These are phyloP conservation scores for Pseudogymnoascus sp. DNA, from an alignment of 2,329 filamentous ascomycete species.

Conservation along the genomic window DNA sequence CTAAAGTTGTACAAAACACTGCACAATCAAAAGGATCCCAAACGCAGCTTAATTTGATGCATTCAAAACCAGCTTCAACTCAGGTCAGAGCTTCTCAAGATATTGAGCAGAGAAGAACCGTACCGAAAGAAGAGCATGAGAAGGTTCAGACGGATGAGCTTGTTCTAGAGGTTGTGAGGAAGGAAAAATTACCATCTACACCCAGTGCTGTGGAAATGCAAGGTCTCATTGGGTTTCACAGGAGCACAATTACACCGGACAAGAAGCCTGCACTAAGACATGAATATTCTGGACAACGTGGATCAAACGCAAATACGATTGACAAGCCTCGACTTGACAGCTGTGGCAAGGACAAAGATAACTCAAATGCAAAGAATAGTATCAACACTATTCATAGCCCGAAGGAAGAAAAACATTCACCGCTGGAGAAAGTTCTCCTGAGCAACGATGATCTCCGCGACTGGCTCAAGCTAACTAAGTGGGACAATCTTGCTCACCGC, in stretches of 20 bases:
- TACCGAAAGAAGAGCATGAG: neutral
- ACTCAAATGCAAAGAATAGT: constrained; percentile 13
- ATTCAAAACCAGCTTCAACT: constrained; percentile 21
- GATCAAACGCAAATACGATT: neutral
- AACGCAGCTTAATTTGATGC: neutral
- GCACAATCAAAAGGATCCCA: neutral
- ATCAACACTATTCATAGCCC: constrained; percentile 11
- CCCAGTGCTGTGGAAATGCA: constrained; percentile 13
- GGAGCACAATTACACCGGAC: constrained; percentile 24
- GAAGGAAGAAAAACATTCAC: constrained; percentile 14
- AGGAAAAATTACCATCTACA: neutral
- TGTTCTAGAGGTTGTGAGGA: constrained; percentile 17
- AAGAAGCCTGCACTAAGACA: constrained; percentile 12
- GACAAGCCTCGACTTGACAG: constrained; percentile 11
- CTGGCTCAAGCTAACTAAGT: constrained; percentile 32
- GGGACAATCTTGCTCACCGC: constrained; percentile 29
- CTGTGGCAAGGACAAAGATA: constrained; percentile 19
- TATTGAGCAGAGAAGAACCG: constrained; percentile 11
- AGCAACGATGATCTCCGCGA: constrained; percentile 28
- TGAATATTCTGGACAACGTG: neutral
- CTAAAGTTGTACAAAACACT: neutral
- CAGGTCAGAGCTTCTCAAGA: constrained; percentile 7
- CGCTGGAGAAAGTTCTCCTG: constrained; percentile 21
- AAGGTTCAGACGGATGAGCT: constrained; percentile 15
- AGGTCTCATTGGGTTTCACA: constrained; percentile 21